Conservation (phyloP, 148 eudicot genomes). For the Hydrangea macrophylla region DNA sequence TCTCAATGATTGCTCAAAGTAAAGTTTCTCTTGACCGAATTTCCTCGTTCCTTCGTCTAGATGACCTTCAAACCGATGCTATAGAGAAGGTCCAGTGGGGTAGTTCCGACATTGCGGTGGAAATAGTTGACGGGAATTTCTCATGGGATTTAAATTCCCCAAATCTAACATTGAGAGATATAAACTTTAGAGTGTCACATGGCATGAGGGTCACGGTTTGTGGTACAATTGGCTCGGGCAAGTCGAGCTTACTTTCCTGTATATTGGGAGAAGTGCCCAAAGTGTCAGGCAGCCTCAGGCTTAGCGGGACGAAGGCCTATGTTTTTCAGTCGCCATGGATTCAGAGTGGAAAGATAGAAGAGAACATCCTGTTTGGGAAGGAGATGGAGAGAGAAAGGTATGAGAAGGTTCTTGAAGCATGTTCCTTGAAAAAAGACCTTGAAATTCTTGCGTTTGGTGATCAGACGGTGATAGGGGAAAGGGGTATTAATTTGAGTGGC, state of each 20-base stretch:
- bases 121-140: slow-evolving; percentile 41
- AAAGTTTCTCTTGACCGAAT: slow-evolving; percentile 55
- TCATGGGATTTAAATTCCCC: slow-evolving; percentile 32
- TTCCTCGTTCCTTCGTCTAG: slow-evolving; percentile 43
- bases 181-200: slow-evolving; percentile 26
- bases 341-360: slow-evolving; percentile 54
- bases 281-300: slow-evolving; percentile 30
- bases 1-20: slow-evolving; percentile 38
- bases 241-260: slow-evolving; percentile 54
- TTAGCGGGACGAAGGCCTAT: slow-evolving; percentile 48
- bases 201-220: slow-evolving; percentile 42
- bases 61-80: slow-evolving; percentile 31
- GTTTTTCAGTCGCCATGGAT: slow-evolving; percentile 55
- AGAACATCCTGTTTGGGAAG: slow-evolving; percentile 48
- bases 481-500: slow-evolving; percentile 52
- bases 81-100: slow-evolving; percentile 35
- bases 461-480: slow-evolving; percentile 44
- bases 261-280: slow-evolving; percentile 50
- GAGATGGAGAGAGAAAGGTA: slow-evolving; percentile 36
- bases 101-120: slow-evolving; percentile 35
- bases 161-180: slow-evolving; percentile 26
- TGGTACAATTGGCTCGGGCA: slow-evolving; percentile 57
- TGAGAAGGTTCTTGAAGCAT: slow-evolving; percentile 36
- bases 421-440: slow-evolving; percentile 48
- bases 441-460: slow-evolving; percentile 42